Evolutionary conservation across 108 stramenopile species (phyloP).

Genomic region (Parietichytrium sp.): DNA sequence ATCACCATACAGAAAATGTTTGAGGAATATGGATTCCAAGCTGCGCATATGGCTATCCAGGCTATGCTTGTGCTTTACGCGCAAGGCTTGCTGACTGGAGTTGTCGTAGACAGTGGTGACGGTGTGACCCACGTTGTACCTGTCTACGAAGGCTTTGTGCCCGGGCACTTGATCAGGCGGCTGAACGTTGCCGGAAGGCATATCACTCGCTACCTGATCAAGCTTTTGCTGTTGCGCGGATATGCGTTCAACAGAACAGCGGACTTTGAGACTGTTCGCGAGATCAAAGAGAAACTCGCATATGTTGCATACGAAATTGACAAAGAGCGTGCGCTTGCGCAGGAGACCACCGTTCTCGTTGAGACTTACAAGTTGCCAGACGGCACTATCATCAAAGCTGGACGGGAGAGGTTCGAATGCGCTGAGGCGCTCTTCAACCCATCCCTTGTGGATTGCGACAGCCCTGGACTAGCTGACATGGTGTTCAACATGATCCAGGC

Average conservation of each 20-base stretch:
- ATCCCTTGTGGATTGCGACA: slow-evolving; percentile 62
- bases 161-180: slow-evolving; percentile 51
- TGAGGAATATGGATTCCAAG: slow-evolving; percentile 52
- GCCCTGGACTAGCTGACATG: slow-evolving; percentile 64
- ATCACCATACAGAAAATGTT: slow-evolving; percentile 55
- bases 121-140: slow-evolving; percentile 63
- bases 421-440: slow-evolving; percentile 68
- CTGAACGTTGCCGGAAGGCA: slow-evolving; percentile 62
- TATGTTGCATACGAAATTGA: slow-evolving; percentile 61
- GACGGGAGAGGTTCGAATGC: slow-evolving; percentile 70
- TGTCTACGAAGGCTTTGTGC: slow-evolving; percentile 60
- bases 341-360: slow-evolving; percentile 65
- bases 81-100: slow-evolving; percentile 56
- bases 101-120: slow-evolving; percentile 62
- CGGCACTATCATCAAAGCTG: slow-evolving; percentile 67
- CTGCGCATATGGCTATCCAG: slow-evolving; percentile 54
- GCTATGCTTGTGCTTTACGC: slow-evolving; percentile 63
- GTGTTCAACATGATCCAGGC: slow-evolving; percentile 72
- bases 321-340: slow-evolving; percentile 61
- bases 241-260: slow-evolving; percentile 61
- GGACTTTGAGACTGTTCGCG: slow-evolving; percentile 59
- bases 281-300: slow-evolving; percentile 62
- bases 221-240: slow-evolving; percentile 58
- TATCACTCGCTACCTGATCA: slow-evolving; percentile 55
- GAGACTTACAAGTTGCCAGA: slow-evolving; percentile 66